These are phyloP conservation scores for Collybia nuda DNA, from an alignment of 768 basidiomycete species.

Conservation along the genomic window DNA sequence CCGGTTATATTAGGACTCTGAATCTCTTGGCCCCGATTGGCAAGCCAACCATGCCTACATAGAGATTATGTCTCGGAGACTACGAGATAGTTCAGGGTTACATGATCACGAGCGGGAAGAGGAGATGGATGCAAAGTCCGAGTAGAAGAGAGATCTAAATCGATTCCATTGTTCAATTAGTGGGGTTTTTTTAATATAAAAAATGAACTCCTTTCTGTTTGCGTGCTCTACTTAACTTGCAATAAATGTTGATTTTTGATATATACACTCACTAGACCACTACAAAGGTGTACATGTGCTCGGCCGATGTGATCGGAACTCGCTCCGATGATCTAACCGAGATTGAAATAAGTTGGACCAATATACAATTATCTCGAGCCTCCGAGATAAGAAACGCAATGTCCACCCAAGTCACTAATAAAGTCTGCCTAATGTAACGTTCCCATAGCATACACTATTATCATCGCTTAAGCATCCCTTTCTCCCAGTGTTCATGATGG, in stretches of 20 bases:
- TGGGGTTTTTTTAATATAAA: no score
- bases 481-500: conserved; percentile 85
- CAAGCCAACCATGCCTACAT: conserved; percentile 69
- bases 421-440: conserved; percentile 87
- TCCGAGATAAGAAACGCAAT: conserved; percentile 5
- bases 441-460: background rate
- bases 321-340: no score
- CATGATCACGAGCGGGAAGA: conserved; percentile 29
- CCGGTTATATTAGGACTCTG: conserved; percentile 32
- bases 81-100: conserved; percentile 64
- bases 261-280: no score
- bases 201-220: no score
- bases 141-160: no score
- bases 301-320: no score
- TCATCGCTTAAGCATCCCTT: background rate
- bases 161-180: background rate
- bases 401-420: conserved; percentile 63
- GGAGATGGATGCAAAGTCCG: no score
- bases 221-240: no score
- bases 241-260: no score
- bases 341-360: no score
- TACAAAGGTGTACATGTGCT: no score
- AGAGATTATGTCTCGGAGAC: conserved; percentile 70
- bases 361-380: no score
- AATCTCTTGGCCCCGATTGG: conserved; percentile 51